Base-by-base conservation (phyloP, 2,329 filamentous ascomycete genomes). In the Clonostachys rosea region DNA sequence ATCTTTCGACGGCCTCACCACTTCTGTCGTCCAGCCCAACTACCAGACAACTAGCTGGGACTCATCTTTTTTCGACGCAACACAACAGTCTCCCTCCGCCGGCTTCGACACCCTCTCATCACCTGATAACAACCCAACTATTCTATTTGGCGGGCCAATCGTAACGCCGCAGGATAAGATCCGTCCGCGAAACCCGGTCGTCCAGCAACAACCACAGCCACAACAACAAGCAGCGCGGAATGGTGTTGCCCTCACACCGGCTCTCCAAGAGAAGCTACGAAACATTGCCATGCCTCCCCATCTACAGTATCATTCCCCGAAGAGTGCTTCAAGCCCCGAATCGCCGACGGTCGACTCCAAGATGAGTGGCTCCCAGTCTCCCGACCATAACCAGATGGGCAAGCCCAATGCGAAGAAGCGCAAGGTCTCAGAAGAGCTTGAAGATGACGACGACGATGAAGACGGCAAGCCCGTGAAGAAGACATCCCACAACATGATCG, bases 401-500 rank as follows among this genome's bases (percentile, higher is more conserved):
- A 68, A 66, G 50, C 74, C 72, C 52, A 57, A 63, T 48, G 74
- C 66, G 51, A 76, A 83, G 55, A 91, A 90, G 68, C 79, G 87
- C 55, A 91, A 90, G 68, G 80, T 83, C 1, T 83, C 83, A 0
- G 76, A 75, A 44, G 78, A 81, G 45, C 57, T 66, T 47, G 54
- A 77, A 50, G 55, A 78, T 49, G 53, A 69, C 43, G 81, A 85
- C 12, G 74, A 81, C 42, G 69, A 76, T 33, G 66, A 80, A 44
- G 78, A 76, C 54, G 79, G 73, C 56, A 83, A 76, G 50, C 67
- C 67, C 6, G 57, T 70, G 49, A 96, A 96, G 76, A 96, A 96
- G 76, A 95, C 91, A 34, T 91, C 92, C 3, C 92, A 97, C 69
- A 97, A 96, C 67, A 94, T 97, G 78, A 96, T 97, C 52, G 92